phyloP scores from a whole-genome alignment of 148 eudicot genomes.

The Vaccinium macrocarpon region DNA sequence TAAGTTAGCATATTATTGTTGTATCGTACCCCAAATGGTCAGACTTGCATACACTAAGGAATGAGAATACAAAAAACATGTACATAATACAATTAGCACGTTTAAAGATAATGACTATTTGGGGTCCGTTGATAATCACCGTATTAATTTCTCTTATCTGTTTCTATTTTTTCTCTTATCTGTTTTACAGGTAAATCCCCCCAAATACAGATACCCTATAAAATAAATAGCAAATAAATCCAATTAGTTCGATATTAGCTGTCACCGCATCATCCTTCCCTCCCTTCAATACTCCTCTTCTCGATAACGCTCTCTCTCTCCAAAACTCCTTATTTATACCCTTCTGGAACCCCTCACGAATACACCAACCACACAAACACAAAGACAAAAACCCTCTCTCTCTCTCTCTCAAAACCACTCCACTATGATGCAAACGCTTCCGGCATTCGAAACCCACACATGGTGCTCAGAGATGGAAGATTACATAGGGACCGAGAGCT shows the following conservation, averaged over 20 bases:
- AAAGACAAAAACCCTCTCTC: slow-evolving; percentile 3
- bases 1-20: too few relatives aligned
- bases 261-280: slow-evolving; percentile 25
- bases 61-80: too few relatives aligned
- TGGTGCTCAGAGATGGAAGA: slow-evolving; percentile 21
- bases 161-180: background rate
- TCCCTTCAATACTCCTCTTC: slow-evolving; percentile 25
- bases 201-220: background rate
- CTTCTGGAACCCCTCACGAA: background rate
- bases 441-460: background rate
- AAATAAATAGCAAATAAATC: background rate
- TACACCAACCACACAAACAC: background rate
- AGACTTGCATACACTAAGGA: too few relatives aligned
- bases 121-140: background rate
- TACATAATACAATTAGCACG: background rate
- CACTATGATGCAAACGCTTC: background rate
- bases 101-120: background rate
- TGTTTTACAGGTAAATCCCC: background rate
- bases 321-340: slow-evolving; percentile 14
- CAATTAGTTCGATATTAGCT: slow-evolving; percentile 23
- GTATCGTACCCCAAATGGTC: too few relatives aligned
- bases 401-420: background rate
- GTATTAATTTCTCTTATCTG: background rate
- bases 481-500: slow-evolving; percentile 34
- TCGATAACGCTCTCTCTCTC: slow-evolving; percentile 13